Evolutionary conservation across 495 filamentous ascomycete genomes (phyloP).

Genomic region (Penicillium macrosclerotiorum): DNA sequence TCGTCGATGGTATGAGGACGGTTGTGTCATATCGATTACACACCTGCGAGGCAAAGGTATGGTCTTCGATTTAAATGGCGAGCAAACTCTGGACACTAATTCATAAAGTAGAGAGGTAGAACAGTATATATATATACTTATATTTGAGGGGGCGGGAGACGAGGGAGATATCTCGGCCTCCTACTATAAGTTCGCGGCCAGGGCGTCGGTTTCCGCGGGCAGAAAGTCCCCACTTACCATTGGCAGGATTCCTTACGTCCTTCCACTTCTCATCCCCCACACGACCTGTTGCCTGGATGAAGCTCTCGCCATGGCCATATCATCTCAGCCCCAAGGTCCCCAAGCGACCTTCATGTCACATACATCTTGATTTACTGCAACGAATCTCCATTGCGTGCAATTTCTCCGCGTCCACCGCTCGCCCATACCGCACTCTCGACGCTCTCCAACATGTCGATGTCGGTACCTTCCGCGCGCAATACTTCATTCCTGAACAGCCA

Average conservation of each 20-base stretch:
- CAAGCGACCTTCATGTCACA: conserved; percentile 3
- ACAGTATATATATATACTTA: too few relatives aligned
- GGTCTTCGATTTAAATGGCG: too few relatives aligned
- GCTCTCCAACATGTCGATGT: conserved; percentile 32
- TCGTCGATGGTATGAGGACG: too few relatives aligned
- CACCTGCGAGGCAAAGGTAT: too few relatives aligned
- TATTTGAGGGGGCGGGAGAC: too few relatives aligned
- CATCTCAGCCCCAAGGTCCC: conserved; percentile 13
- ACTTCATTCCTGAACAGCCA: conserved; percentile 47
- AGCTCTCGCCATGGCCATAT: conserved; percentile 23
- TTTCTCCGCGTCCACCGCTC: conserved; percentile 21
- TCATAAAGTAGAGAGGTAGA: too few relatives aligned
- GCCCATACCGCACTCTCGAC: conserved; percentile 26
- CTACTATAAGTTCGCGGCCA: neutral
- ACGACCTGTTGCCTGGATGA: conserved; percentile 33
- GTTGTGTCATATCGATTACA: too few relatives aligned
- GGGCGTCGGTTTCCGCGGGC: neutral
- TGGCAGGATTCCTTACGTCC: too few relatives aligned
- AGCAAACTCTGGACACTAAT: too few relatives aligned
- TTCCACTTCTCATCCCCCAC: neutral
- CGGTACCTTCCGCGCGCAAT: conserved; percentile 46
- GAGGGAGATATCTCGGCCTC: too few relatives aligned
- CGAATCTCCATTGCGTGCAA: neutral
- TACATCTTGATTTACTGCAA: neutral
- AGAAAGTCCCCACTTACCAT: neutral